phyloP scores from a whole-genome alignment of 192 early-diverging fungal species.

The Podila minutissima region DNA sequence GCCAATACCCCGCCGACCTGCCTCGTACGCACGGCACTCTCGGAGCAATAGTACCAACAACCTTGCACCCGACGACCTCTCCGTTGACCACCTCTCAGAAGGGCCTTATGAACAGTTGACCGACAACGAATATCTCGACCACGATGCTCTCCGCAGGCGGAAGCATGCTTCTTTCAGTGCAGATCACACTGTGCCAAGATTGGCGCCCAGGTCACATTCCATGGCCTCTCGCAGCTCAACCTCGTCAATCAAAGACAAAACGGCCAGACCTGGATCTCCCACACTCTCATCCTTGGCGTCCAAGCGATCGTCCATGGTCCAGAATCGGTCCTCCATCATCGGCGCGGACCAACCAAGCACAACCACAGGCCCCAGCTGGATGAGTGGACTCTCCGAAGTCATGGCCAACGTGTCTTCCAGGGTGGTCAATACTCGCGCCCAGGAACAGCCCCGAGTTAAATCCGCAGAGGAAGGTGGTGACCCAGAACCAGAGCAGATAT shows the following conservation, averaged over 20 bases:
- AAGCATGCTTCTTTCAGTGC: conserved; percentile 20
- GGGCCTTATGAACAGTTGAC: background rate
- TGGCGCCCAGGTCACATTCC: conserved; percentile 3
- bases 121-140: background rate
- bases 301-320: conserved; percentile 15
- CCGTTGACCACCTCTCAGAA: background rate
- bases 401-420: conserved; percentile 42
- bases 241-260: conserved; percentile 12
- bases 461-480: conserved; percentile 3
- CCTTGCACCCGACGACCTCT: conserved; percentile 5
- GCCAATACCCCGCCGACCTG: background rate
- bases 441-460: conserved; percentile 7
- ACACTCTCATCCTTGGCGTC: conserved; percentile 8
- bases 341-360: conserved; percentile 15
- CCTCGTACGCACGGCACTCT: background rate
- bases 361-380: conserved; percentile 22
- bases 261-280: conserved; percentile 15
- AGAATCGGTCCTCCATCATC: conserved; percentile 29
- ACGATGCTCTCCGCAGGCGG: conserved; percentile 41
- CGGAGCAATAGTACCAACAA: conserved; percentile 3
- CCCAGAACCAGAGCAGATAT: conserved; percentile 1
- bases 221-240: conserved; percentile 30
- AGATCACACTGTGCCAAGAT: background rate
- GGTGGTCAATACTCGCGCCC: conserved; percentile 36
- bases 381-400: conserved; percentile 26